Evolutionary conservation across 1,139 yeast genomes (phyloP), one percentile per base, ranked within the genome.

Genomic region (Lodderomyces oxycetoniae): DNA sequence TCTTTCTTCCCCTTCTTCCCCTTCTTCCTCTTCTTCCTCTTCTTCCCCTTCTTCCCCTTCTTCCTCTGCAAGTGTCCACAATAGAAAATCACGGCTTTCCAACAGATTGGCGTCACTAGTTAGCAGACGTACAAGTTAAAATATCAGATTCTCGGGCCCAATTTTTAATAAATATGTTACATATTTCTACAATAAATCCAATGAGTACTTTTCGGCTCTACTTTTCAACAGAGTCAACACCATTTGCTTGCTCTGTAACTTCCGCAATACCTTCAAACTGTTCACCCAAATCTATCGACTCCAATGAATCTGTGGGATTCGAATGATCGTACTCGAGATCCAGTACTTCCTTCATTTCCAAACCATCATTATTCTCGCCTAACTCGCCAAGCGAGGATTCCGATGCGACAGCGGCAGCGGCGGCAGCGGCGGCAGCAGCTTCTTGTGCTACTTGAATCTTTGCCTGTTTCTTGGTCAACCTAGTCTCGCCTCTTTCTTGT

Each of bases 401-500:
- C n/a, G n/a, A n/a, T n/a, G n/a, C n/a, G n/a, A n/a, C n/a, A n/a
- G n/a, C n/a, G 2, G 36, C 33, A n/a, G 33, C 40, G 13, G 39
- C 41, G 5, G 45, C 37, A 4, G 43, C 47, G 3, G 46, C 49
- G 1, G 44, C 48, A 5, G 45, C 48, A 17, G 49, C 50, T 5
- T 55, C 55, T 4, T 51, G 52, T 1, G 52, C 52, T 11, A 52
- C 50, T 22, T 32, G 56, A 17, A 35, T 52, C 37, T 58, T 54
- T 41, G 61, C 49, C 49, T 54, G 69, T 46, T 58, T 62, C 53
- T 62, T 68, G 2, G 66, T 51, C 28, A 60, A 52, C 35, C 72
- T 61, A 5, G 68, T 51, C 40, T 77, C 81, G 2, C 79, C 77
- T 38, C 79, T 57, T 46, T 75, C 82, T 46, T 79, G 81, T 49